Evolutionary conservation across 352 stramenopile species (phyloP).

Genomic region (Pythium scleroteichum): DNA sequence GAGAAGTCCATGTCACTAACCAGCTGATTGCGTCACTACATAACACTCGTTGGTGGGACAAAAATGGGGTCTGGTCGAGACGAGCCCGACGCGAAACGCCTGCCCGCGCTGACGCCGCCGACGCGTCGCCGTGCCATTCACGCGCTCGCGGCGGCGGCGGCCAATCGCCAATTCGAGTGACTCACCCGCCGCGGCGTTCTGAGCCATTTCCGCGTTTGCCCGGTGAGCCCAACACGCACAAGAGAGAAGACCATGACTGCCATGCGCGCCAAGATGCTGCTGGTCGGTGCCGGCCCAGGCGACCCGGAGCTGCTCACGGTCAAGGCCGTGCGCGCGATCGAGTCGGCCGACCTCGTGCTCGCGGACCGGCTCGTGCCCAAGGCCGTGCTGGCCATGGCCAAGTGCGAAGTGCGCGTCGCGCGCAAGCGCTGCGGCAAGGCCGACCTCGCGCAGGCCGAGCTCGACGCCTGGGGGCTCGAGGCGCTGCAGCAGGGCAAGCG

Average conservation of each 20-base stretch:
- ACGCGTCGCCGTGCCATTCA: conserved; percentile 14
- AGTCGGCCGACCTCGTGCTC: conserved; percentile 91
- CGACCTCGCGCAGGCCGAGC: conserved; percentile 91
- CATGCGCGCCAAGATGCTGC: conserved; percentile 61
- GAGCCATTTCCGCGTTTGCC: too few species aligned
- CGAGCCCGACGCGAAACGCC: neutral
- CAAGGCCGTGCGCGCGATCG: conserved; percentile 84
- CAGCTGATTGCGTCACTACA: conserved; percentile 24
- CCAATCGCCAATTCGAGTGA: conserved; percentile 7
- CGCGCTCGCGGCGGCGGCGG: neutral
- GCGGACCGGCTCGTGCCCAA: conserved; percentile 91
- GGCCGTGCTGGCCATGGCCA: conserved; percentile 90
- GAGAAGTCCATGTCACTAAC: conserved; percentile 6
- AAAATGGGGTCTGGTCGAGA: neutral
- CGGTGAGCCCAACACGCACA: too few species aligned
- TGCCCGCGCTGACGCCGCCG: conserved; percentile 21
- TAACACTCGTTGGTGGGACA: neutral
- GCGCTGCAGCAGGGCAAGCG: conserved; percentile 84
- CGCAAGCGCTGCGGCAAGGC: conserved; percentile 95
- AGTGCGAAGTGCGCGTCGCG: conserved; percentile 89
- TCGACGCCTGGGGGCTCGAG: conserved; percentile 93
- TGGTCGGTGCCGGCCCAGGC: conserved; percentile 92
- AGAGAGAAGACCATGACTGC: too few species aligned
- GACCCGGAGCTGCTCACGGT: conserved; percentile 95
- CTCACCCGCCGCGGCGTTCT: neutral